Conservation (phyloP, 371 early-diverging fungal species). For the Mortierella sp. region DNA sequence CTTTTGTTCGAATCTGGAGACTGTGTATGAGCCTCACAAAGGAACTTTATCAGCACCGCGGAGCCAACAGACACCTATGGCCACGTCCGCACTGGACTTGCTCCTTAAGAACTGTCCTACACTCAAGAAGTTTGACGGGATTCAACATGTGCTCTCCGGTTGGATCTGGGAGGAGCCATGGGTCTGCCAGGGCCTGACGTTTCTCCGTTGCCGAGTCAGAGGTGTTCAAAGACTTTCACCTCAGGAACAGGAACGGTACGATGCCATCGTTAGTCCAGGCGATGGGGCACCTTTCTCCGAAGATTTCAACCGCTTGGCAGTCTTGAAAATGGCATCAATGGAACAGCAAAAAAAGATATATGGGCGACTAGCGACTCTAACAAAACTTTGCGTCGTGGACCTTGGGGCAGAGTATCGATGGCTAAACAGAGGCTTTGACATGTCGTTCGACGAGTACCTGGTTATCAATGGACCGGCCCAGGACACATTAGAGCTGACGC, state of each 20-base stretch:
- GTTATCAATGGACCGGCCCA: background rate
- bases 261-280: background rate
- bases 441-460: background rate
- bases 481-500: background rate
- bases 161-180: background rate
- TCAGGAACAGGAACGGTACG: background rate
- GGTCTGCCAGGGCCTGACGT: background rate
- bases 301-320: background rate
- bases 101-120: slow-evolving; percentile 1
- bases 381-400: background rate
- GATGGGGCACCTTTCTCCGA: background rate
- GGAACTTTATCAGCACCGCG: background rate
- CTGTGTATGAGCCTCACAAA: background rate
- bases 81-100: background rate
- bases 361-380: background rate
- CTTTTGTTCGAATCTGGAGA: background rate
- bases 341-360: background rate
- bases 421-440: background rate
- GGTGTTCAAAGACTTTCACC: background rate
- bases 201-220: background rate
- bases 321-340: background rate
- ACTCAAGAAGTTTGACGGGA: background rate
- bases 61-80: background rate
- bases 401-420: background rate
- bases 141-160: background rate